phyloP scores from a whole-genome alignment of 495 filamentous ascomycete species.

The Neurospora sp. region DNA sequence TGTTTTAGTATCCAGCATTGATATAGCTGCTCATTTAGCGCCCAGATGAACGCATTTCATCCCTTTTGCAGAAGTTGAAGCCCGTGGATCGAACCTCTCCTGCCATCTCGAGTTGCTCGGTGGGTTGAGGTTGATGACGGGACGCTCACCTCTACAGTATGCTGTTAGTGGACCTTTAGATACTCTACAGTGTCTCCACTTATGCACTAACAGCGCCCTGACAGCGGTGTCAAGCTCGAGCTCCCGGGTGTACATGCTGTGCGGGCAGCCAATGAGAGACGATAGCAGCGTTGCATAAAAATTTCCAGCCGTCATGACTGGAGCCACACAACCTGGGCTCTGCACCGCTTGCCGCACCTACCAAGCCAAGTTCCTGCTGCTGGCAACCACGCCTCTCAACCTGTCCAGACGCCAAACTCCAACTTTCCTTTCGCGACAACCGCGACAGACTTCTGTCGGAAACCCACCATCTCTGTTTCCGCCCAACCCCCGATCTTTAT shows the following conservation, averaged over 20 bases:
- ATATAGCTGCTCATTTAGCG: background rate
- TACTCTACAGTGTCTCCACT: background rate
- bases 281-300: constrained; percentile 10
- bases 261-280: constrained; percentile 11
- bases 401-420: constrained; percentile 2
- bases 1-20: background rate
- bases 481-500: background rate
- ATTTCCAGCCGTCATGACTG: constrained; percentile 10
- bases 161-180: background rate
- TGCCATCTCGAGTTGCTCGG: background rate
- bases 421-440: background rate
- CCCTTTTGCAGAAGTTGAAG: background rate
- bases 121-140: background rate
- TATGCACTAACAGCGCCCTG: background rate
- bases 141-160: too few relatives aligned
- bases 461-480: background rate
- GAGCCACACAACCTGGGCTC: background rate
- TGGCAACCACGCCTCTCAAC: constrained; percentile 1
- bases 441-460: constrained; percentile 1
- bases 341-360: background rate
- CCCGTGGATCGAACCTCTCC: background rate
- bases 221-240: background rate
- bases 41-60: background rate
- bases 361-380: background rate
- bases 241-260: constrained; percentile 2